A percentile compares a stretch with the other conserved stretches of the same genome.
phyloP scores from a whole-genome alignment of 176 grass and related monocot species.

The Canna indica region DNA sequence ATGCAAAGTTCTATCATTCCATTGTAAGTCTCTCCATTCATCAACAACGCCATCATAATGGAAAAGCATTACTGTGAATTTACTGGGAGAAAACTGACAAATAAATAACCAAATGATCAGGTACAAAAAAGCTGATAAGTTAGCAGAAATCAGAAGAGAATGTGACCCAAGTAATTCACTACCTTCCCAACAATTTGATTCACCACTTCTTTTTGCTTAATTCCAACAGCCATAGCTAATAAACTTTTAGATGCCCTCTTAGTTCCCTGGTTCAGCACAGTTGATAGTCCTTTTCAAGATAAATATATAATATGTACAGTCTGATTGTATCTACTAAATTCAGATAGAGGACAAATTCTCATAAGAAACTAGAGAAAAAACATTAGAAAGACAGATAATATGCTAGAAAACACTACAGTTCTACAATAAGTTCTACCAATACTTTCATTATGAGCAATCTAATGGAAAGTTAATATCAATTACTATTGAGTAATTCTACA shows the following conservation, averaged over 20 bases:
- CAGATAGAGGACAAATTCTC: background rate
- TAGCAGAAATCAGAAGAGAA: background rate
- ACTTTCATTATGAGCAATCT: too few species aligned
- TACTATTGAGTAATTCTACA: too few species aligned
- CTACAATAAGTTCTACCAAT: too few species aligned
- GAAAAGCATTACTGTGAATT: slow-evolving; percentile 13
- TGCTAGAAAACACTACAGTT: background rate
- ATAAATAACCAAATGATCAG: background rate
- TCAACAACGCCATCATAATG: slow-evolving; percentile 19
- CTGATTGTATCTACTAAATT: background rate
- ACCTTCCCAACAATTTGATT: slow-evolving; percentile 17
- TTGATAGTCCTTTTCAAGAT: background rate
- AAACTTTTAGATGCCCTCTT: slow-evolving; percentile 4
- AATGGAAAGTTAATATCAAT: too few species aligned
- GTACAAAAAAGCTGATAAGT: background rate
- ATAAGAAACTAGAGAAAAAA: background rate
- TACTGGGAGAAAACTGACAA: slow-evolving; percentile 10
- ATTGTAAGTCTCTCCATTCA: slow-evolving; percentile 17
- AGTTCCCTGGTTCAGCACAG: slow-evolving; percentile 2
- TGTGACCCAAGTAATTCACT: background rate
- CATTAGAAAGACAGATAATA: background rate
- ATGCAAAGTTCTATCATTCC: slow-evolving; percentile 11
- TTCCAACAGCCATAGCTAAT: slow-evolving; percentile 21
- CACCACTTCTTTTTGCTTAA: slow-evolving; percentile 15
- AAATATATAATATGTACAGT: background rate